Conservation (phyloP, 2,329 filamentous ascomycete genomes). For the Penicillium sp. region DNA sequence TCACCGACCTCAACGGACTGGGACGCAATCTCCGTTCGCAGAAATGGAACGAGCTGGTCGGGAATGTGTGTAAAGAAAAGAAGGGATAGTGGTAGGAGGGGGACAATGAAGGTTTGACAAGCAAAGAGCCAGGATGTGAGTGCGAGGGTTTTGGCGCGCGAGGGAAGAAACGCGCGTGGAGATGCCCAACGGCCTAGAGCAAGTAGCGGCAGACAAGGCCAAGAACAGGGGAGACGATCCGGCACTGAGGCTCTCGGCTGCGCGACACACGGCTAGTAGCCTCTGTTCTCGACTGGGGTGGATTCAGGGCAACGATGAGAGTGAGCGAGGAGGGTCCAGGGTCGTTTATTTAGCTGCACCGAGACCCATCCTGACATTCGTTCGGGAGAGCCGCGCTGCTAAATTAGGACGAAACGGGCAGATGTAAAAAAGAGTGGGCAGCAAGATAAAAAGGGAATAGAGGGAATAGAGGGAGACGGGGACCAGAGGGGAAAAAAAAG, state of each 20-base stretch:
- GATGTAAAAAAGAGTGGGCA: conserved; percentile 14
- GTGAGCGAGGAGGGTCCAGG: conserved; percentile 43
- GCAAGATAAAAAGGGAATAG: conserved; percentile 14
- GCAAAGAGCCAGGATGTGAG: conserved; percentile 18
- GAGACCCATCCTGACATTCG: conserved; percentile 26
- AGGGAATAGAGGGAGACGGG: background rate
- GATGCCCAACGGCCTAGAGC: conserved; percentile 16
- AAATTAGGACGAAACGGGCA: conserved; percentile 24
- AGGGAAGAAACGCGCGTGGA: conserved; percentile 22
- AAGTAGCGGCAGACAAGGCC: background rate
- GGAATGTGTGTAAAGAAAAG: background rate
- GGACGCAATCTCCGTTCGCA: conserved; percentile 18
- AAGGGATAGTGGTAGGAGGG: conserved; percentile 1
- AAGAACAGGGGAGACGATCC: conserved; percentile 23
- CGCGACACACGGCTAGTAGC: conserved; percentile 28
- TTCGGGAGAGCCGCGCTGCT: conserved; percentile 7
- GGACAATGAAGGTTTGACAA: conserved; percentile 18
- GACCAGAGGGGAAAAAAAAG: conserved; percentile 6
- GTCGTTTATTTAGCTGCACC: conserved; percentile 45
- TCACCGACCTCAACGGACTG: conserved; percentile 39
- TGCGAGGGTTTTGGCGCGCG: conserved; percentile 17
- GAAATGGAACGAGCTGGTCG: background rate
- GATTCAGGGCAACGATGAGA: conserved; percentile 30
- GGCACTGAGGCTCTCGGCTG: conserved; percentile 31
- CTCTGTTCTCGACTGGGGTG: conserved; percentile 21